Base-by-base conservation (phyloP, 1,139 yeast genomes). In the Pichia kudriavzevii region DNA sequence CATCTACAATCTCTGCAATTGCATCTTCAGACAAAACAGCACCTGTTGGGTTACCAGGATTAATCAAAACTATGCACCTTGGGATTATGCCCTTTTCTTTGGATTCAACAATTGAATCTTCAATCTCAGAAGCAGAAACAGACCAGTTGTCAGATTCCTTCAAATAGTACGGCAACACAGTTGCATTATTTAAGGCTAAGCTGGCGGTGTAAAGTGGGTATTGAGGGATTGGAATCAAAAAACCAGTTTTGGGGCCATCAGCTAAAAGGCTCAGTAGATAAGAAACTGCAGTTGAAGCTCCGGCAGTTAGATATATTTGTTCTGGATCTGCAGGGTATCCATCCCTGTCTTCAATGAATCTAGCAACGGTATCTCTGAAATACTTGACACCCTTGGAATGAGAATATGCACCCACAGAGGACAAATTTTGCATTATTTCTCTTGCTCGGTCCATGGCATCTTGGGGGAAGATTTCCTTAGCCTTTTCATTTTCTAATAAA, bases 21-120 rank as follows among this genome's bases (percentile, higher is more conserved):
- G 79, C 78, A 8, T 71, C 70, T 35, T 67, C 68, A 4, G 72
- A 58, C 40, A 91, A 67, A 34, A 87, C 75, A 4, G 95, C 73
- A 25, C 98, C 98, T 0, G 98, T 91, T 42, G 98, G 99, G 61
- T 91, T 93, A 39, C 98, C 97, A 4, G 98, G 98, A 63, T 91
- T 93, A 53, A 91, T 91, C 18, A 91, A 85, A 5, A 91, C 97
- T 44, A 91, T 65, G 37, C 93, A 81, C 52, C 84, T 76, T 44
- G 93, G 77, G 20, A 66, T 68, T 18, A 83, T 60, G 7, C 82
- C 83, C 30, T 74, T 63, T 4, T 58, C 58, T 7, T 64, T 53
- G 30, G 84, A 67, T 21, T 72, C 68, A 17, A 57, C 51, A 34
- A 84, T 72, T 36, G 78, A 66, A 2, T 59, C 45, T 44, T 75